These are phyloP conservation scores for Tausonia pullulans DNA, from an alignment of 1,284 basidiomycete species.

Conservation along the genomic window DNA sequence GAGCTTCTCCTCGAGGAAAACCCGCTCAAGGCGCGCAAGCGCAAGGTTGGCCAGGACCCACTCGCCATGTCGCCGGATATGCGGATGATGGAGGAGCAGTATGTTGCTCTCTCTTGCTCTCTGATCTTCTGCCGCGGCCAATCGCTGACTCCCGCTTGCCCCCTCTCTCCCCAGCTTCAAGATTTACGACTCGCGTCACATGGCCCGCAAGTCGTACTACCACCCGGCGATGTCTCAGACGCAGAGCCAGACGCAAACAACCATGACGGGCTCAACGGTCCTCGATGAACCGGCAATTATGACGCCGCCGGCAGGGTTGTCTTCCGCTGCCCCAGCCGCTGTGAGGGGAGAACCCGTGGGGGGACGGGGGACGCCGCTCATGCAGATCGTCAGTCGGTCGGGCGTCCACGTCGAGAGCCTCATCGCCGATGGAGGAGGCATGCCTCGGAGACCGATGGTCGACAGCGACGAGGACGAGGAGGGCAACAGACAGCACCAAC, in stretches of 20 bases:
- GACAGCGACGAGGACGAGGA: not conserved
- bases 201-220: conserved; percentile 25
- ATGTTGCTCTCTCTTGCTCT: conserved; percentile 29
- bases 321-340: conserved; percentile 18
- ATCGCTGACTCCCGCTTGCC: not conserved
- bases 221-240: conserved; percentile 16
- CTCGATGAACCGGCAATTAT: not conserved
- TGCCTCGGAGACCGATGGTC: conserved; percentile 14
- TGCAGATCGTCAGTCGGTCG: conserved; percentile 25
- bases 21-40: conserved; percentile 84
- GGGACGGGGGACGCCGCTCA: conserved; percentile 24
- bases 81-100: conserved; percentile 98
- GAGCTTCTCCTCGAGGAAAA: conserved; percentile 93
- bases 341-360: conserved; percentile 21
- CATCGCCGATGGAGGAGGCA: conserved; percentile 35
- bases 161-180: conserved; percentile 27
- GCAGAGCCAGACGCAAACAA: not conserved
- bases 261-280: not conserved
- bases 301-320: not conserved
- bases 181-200: conserved; percentile 33
- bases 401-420: conserved; percentile 34
- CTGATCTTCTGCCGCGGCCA: too few relatives aligned
- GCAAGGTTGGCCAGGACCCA: conserved; percentile 79
- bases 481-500: not conserved
- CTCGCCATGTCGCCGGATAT: conserved; percentile 77